Percentiles rank a stretch among this genome's conserved stretches.
These are phyloP conservation scores for Euryodendron excelsum DNA, from an alignment of 148 eudicot species.

Conservation along the genomic window DNA sequence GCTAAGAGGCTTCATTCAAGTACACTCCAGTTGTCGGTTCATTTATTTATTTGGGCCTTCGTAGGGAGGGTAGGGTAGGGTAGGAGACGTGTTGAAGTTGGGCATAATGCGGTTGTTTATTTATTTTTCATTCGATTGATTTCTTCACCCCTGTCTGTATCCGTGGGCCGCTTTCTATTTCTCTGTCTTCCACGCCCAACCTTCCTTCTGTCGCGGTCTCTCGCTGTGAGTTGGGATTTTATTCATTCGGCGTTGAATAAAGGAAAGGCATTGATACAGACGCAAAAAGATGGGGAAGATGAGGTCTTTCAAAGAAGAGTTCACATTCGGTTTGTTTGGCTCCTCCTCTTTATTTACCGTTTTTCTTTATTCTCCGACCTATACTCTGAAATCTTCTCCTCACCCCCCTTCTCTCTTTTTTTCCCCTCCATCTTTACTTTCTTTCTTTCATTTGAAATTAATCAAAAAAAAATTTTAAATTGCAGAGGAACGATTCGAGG, in stretches of 20 bases:
- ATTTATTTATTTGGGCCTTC: no score
- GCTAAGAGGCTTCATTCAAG: no score
- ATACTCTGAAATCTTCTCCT: background rate
- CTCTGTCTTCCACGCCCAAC: background rate
- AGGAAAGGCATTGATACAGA: background rate
- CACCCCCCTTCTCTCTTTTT: background rate
- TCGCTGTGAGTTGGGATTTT: background rate
- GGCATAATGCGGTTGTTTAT: no score
- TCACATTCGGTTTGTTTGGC: conserved; percentile 41
- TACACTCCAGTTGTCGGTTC: no score
- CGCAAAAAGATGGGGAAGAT: conserved; percentile 40
- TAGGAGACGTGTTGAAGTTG: no score
- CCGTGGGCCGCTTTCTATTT: background rate
- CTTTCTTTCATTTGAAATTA: background rate
- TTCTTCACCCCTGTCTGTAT: no score
- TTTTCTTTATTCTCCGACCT: background rate
- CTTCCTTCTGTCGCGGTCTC: background rate
- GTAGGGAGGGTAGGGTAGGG: no score
- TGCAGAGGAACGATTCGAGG: conserved; percentile 68
- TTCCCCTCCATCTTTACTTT: background rate
- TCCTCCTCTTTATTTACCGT: background rate
- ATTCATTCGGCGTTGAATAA: background rate
- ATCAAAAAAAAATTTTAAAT: no score
- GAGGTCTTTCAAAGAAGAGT: conserved; percentile 61
- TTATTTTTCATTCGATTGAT: no score